Evolutionary conservation across 2,329 filamentous ascomycete species (phyloP), one percentile per base, ranked within the genome.

Genomic region (Aspergillus neotritici): DNA sequence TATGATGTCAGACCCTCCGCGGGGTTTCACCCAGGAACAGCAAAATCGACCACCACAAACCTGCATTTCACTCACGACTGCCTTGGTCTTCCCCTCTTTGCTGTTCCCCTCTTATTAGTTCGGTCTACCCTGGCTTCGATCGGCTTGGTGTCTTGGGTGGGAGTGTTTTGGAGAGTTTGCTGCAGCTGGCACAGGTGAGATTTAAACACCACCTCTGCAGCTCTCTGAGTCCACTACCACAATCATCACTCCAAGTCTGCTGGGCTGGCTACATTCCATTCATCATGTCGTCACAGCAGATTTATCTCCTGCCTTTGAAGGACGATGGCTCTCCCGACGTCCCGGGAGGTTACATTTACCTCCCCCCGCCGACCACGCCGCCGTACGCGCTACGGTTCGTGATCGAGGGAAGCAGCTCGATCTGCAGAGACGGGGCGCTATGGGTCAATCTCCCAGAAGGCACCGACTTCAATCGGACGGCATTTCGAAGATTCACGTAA

Each of bases 371-470:
- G 13, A 78, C 76, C 32, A 77, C 84, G n/a, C 85, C 75, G 11
- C 64, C 85, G 33, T 84, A 97, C 59, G 79, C 79, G 41, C 74
- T 96, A 44, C 84, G 91, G 47, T 95, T 98, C 67, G 81, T 88
- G 55, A 91, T 96, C 56, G 86, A 96, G 68, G 90, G 93, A 49
- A 91, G 88, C 44, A 95, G 91, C 63, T 95, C 91, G 49, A 93
- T 98, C 73, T 96, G 90, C 67, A 82, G 89, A 54, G 77, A 95
- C 69, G 93, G 94, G 47, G 96, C 87, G 62, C 76, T 98, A 50
- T 98, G 93, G 91, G 85, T 95, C 60, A 98, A 98, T 66, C 86
- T 97, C 48, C 93, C 93, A 6, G 79, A 84, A 57, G 89, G 84
- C 46, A 72, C 80, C 38, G 71, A 81, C 34, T 98, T 97, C 62